phyloP scores from a whole-genome alignment of 345 rosid genomes.

The Syzygium aromaticum region DNA sequence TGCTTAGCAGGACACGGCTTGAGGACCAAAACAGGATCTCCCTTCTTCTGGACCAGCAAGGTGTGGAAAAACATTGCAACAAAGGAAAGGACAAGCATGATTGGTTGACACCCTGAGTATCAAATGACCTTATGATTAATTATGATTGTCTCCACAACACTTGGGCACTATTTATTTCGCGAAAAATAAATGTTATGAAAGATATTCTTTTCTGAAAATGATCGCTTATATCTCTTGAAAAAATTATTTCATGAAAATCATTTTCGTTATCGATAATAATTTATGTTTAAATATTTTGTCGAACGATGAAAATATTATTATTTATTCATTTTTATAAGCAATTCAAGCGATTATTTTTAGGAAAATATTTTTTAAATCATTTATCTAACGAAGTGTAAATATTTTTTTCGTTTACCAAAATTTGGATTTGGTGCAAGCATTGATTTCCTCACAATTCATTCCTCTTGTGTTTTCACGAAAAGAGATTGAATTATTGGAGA shows the following conservation, averaged over 20 bases:
- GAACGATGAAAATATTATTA: not conserved
- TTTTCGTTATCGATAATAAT: not conserved
- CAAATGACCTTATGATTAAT: not conserved
- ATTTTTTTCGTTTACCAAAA: not conserved
- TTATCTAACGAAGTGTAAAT: not conserved
- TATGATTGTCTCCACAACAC: not conserved
- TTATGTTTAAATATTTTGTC: not conserved
- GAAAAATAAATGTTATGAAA: fast-evolving
- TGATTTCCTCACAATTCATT: not conserved
- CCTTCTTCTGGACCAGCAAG: not conserved
- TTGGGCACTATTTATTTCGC: not conserved
- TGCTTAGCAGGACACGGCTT: not conserved
- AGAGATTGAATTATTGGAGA: not conserved
- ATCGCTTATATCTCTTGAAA: not conserved
- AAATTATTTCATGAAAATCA: not conserved
- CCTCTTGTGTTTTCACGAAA: not conserved
- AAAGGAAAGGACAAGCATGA: not conserved
- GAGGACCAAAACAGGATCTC: not conserved
- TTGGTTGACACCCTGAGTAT: not conserved
- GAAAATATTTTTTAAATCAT: not conserved
- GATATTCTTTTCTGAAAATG: fast-evolving
- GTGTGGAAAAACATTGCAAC: not conserved
- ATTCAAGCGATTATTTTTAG: fast-evolving
- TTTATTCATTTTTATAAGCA: not conserved
- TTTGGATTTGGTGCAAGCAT: not conserved